Percentiles rank a stretch among this genome's conserved stretches.
Evolutionary conservation across 108 stramenopile genomes (phyloP).

Genomic region (Conticribra weissflogii): DNA sequence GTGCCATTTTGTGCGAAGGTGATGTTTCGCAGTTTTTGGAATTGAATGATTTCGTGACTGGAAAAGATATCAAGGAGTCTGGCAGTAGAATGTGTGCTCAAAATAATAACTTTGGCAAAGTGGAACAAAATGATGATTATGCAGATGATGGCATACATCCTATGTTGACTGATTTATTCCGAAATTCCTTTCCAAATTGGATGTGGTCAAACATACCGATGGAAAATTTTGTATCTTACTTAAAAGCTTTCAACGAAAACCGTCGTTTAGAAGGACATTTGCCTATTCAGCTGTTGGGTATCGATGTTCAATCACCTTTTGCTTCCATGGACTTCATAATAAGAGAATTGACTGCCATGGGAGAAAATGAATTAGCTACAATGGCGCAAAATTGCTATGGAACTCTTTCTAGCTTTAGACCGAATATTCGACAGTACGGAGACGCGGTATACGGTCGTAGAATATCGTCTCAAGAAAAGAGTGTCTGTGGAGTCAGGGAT

Average conservation of each 20-base stretch:
- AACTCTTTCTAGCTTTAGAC: slow-evolving; percentile 6
- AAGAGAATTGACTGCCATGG: slow-evolving; percentile 1
- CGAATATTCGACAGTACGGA: slow-evolving; percentile 10
- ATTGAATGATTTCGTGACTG: slow-evolving; percentile 1
- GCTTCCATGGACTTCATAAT: slow-evolving; percentile 12
- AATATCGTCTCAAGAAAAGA: slow-evolving; percentile 9
- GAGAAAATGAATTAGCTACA: background rate
- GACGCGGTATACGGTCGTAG: slow-evolving; percentile 8
- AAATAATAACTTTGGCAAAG: background rate
- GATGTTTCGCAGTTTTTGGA: slow-evolving; percentile 13
- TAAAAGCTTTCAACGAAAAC: background rate
- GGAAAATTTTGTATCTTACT: slow-evolving; percentile 20
- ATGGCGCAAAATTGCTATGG: slow-evolving; percentile 7
- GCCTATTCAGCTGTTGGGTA: slow-evolving; percentile 8
- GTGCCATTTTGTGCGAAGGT: slow-evolving; percentile 15
- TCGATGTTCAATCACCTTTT: slow-evolving; percentile 20
- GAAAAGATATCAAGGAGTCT: no score
- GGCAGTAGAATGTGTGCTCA: no score
- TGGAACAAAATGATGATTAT: no score
- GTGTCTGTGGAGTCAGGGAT: background rate
- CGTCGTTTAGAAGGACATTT: no score
- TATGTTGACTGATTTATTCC: background rate
- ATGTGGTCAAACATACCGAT: slow-evolving; percentile 24
- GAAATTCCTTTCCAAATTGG: slow-evolving; percentile 15
- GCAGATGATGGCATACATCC: background rate